These are phyloP conservation scores for Vanderwaltozyma tropicalis DNA, from an alignment of 805 yeast genomes.

Conservation along the genomic window DNA sequence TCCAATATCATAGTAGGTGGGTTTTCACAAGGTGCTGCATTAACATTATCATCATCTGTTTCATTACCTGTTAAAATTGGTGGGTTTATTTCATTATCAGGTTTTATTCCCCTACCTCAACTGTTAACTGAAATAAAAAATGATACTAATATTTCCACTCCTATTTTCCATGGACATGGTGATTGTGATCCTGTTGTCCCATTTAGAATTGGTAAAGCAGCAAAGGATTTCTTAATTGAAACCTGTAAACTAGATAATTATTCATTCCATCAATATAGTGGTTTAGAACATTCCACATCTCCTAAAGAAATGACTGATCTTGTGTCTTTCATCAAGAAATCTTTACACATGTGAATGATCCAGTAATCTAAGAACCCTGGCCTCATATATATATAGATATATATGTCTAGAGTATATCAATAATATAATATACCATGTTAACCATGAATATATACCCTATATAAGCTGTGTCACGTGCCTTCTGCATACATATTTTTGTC, in stretches of 20 bases:
- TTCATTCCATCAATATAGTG: constrained; percentile 45
- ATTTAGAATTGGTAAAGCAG: constrained; percentile 25
- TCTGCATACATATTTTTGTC: no score
- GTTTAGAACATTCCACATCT: constrained; percentile 57
- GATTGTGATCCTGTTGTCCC: constrained; percentile 57
- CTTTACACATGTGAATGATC: neutral
- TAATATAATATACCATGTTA: no score
- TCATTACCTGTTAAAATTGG: constrained; percentile 54
- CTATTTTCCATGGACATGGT: constrained; percentile 86
- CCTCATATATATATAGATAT: no score
- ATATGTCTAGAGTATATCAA: no score
- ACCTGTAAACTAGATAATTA: constrained; percentile 38
- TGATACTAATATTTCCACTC: constrained; percentile 49
- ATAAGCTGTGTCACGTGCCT: no score
- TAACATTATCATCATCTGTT: constrained; percentile 53
- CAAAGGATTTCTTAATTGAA: constrained; percentile 39
- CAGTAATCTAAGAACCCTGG: no score
- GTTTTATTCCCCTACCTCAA: constrained; percentile 39
- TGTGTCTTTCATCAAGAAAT: constrained; percentile 33
- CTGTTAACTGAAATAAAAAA: constrained; percentile 13
- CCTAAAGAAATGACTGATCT: constrained; percentile 58
- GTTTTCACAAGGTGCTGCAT: constrained; percentile 88
- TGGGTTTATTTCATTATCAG: constrained; percentile 70
- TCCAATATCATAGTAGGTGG: constrained; percentile 84
- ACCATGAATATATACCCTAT: no score